These are phyloP conservation scores for Mycena sp. DNA, from an alignment of 1,284 basidiomycete species.

Conservation along the genomic window DNA sequence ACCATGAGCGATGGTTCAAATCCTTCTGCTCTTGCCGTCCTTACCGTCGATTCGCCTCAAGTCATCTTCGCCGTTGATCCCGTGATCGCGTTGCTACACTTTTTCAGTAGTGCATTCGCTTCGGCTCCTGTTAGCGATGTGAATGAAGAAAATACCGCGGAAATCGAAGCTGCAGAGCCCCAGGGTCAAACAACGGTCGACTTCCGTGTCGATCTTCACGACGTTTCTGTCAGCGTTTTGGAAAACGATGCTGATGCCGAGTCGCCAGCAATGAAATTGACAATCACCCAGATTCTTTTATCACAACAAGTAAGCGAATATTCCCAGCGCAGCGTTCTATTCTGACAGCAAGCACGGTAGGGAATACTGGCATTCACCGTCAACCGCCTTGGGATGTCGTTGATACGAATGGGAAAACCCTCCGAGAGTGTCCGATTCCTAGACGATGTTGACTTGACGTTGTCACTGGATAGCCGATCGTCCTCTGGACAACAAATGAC, in stretches of 20 bases:
- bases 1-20: slow-evolving; percentile 74
- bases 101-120: slow-evolving; percentile 78
- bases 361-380: slow-evolving; percentile 87
- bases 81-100: slow-evolving; percentile 88
- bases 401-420: slow-evolving; percentile 88
- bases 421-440: slow-evolving; percentile 91
- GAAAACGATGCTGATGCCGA: slow-evolving; percentile 86
- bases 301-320: slow-evolving; percentile 81
- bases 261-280: slow-evolving; percentile 90
- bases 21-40: slow-evolving; percentile 75
- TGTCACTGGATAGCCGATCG: slow-evolving; percentile 88
- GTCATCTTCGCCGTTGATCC: slow-evolving; percentile 96
- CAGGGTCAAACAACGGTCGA: slow-evolving; percentile 48
- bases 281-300: slow-evolving; percentile 87
- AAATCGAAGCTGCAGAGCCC: slow-evolving; percentile 28
- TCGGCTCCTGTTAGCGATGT: slow-evolving; percentile 38
- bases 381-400: slow-evolving; percentile 91
- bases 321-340: background rate
- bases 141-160: slow-evolving; percentile 21
- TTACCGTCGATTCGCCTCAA: slow-evolving; percentile 94
- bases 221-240: slow-evolving; percentile 90
- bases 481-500: slow-evolving; percentile 81
- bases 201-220: slow-evolving; percentile 91
- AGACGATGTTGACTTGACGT: slow-evolving; percentile 91
- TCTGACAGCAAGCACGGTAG: slow-evolving; percentile 47